These are phyloP conservation scores for Anthoceros angustus DNA, from an alignment of 225 moss, liverwort and hornwort genomes.

Conservation along the genomic window DNA sequence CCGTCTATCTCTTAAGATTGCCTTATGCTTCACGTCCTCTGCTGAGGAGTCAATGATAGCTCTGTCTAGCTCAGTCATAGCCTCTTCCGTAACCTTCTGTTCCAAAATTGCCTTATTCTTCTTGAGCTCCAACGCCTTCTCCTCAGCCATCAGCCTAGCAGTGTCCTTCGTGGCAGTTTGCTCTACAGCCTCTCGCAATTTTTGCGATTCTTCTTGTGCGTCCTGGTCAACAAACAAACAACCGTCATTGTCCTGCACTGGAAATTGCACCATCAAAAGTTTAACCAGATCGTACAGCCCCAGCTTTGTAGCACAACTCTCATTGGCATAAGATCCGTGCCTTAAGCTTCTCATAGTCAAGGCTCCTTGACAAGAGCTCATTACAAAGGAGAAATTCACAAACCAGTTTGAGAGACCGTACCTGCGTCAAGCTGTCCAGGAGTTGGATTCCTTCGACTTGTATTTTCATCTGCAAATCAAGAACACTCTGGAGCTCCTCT, in stretches of 20 bases:
- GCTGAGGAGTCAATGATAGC: constrained; percentile 17
- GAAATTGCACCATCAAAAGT: too few relatives aligned
- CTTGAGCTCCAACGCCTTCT: constrained; percentile 16
- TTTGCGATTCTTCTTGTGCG: constrained; percentile 12
- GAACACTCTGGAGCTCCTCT: constrained; percentile 22
- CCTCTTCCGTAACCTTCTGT: constrained; percentile 13
- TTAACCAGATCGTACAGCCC: too few relatives aligned
- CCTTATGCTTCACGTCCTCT: constrained; percentile 18
- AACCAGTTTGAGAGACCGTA: constrained; percentile 5
- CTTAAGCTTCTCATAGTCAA: neutral
- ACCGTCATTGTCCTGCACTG: too few relatives aligned
- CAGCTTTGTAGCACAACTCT: too few relatives aligned
- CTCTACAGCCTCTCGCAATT: constrained; percentile 24
- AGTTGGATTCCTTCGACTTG: constrained; percentile 26
- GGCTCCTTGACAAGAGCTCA: too few relatives aligned
- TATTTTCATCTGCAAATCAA: constrained; percentile 23
- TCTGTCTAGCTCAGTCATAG: constrained; percentile 17
- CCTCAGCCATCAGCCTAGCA: constrained; percentile 24
- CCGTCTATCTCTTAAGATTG: constrained; percentile 11
- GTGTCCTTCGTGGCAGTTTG: constrained; percentile 16
- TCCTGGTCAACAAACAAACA: neutral
- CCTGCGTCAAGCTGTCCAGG: constrained; percentile 20
- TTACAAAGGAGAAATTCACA: neutral
- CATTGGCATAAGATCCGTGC: too few relatives aligned
- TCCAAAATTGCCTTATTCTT: constrained; percentile 14